Conservation (phyloP, 768 basidiomycete species). For the Clitopilus passeckerianus region DNA sequence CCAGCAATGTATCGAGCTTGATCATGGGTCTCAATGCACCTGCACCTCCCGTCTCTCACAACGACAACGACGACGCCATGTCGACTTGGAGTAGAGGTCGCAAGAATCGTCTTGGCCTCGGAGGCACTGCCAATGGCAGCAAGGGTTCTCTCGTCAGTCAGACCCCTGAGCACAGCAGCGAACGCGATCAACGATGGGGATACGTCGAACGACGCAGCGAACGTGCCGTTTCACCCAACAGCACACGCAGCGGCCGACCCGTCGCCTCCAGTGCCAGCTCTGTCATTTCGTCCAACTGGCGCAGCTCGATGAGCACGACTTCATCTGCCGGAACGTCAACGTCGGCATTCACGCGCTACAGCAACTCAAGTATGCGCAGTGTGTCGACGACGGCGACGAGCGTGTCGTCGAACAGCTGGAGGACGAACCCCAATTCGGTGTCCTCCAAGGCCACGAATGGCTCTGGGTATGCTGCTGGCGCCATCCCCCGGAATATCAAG, state of each 20-base stretch:
- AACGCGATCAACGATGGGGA: conserved; percentile 21
- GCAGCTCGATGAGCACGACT: conserved; percentile 68
- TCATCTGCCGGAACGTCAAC: conserved; percentile 66
- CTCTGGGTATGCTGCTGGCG: conserved; percentile 18
- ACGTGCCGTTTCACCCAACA: conserved; percentile 58
- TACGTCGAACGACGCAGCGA: conserved; percentile 26
- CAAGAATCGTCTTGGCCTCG: conserved; percentile 2
- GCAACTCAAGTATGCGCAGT: conserved; percentile 68
- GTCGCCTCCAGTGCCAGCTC: conserved; percentile 58
- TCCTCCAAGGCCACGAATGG: conserved; percentile 18
- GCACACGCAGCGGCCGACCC: conserved; percentile 48
- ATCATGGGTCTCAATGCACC: conserved; percentile 66
- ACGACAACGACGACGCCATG: conserved; percentile 29
- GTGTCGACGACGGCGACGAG: conserved; percentile 80
- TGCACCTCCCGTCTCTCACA: conserved; percentile 17
- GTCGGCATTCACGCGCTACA: conserved; percentile 75
- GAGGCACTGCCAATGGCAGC: conserved; percentile 11
- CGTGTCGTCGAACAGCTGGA: conserved; percentile 72
- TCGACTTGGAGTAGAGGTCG: conserved; percentile 49
- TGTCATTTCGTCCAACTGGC: conserved; percentile 68
- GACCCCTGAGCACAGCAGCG: conserved; percentile 20
- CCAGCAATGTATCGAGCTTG: conserved; percentile 70
- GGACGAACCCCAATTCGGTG: conserved; percentile 39
- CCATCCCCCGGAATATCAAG: conserved; percentile 73
- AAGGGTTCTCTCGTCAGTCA: conserved; percentile 16